phyloP scores from a whole-genome alignment of 257 asterid genomes.

The Solanum commersonii region DNA sequence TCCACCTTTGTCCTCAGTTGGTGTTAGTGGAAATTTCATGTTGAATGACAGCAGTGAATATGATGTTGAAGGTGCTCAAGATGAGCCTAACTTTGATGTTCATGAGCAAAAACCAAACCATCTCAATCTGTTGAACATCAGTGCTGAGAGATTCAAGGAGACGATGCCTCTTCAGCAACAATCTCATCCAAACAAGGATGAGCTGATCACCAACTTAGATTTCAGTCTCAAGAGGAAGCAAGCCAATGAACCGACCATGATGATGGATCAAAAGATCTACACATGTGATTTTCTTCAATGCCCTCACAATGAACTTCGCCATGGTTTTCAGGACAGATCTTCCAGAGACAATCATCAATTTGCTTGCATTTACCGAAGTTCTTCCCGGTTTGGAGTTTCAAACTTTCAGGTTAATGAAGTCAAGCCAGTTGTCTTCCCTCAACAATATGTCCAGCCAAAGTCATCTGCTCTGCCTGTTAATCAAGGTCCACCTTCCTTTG shows the following conservation, averaged over 20 bases:
- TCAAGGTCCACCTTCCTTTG: conserved; percentile 22
- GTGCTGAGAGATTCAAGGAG: conserved; percentile 27
- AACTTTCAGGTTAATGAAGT: conserved; percentile 27
- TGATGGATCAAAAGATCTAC: conserved; percentile 47
- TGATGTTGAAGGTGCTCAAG: conserved; percentile 57
- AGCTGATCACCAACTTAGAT: conserved; percentile 34
- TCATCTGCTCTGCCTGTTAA: conserved; percentile 11
- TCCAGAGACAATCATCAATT: conserved; percentile 64
- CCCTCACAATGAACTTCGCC: conserved; percentile 47
- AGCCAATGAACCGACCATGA: conserved; percentile 23
- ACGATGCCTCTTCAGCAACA: conserved; percentile 26
- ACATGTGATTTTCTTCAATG: conserved; percentile 68
- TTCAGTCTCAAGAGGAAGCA: conserved; percentile 56
- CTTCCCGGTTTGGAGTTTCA: conserved; percentile 30
- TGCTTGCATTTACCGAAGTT: conserved; percentile 39
- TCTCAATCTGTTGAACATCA: conserved; percentile 25
- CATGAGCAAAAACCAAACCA: conserved; percentile 66
- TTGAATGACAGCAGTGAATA: conserved; percentile 60
- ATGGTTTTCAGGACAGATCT: conserved; percentile 51
- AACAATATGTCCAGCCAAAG: conserved; percentile 31
- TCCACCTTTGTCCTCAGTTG: conserved; percentile 37
- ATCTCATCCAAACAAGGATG: conserved; percentile 28
- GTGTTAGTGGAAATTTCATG: conserved; percentile 37
- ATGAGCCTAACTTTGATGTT: conserved; percentile 37
- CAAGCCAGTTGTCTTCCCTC: conserved; percentile 38